Evolutionary conservation across 1,284 basidiomycete species (phyloP), one percentile per base, ranked within the genome.

Genomic region (Pholiota adiposa): DNA sequence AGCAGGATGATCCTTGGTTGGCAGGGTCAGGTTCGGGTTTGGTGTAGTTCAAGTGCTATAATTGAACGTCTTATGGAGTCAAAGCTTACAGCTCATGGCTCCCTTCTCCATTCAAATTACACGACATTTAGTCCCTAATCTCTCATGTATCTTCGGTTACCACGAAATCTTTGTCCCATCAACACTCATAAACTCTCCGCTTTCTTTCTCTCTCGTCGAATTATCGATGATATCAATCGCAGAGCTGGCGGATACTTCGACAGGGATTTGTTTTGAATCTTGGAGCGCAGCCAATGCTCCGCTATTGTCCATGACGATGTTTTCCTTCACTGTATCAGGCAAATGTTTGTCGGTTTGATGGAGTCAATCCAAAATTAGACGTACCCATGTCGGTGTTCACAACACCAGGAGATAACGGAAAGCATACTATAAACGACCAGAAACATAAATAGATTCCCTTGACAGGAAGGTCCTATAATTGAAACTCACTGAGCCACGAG

Each of bases 371-470:
- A 18, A 33, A 12, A 16, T 34, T 18, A 5, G 7, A 54, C 63
- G 25, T 43, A 65, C 63, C 58, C 63, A 65, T 63, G 27, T 65
- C 61, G 5, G 63, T 65, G 12, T 40, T 38, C 2, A 65, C 63
- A 12, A 63, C 51, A 34, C 63, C 61, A 3, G 63, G 61, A 25
- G 56, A 29, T 27, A 63, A 49, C 9, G 61, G 61, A 56, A 65
- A 59, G 16, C 46, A 57, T 25, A 36, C 61, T 63, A 43, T 11
- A 48, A 18, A 46, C 12, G 18, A 31, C 1, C 9, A 11, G 4
- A 1, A 0, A 36, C 21, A 23, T 31, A 46, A 12, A 5, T 9
- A 34, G 18, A 9, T 18, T 49, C 9, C 18, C 9, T 33, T 4
- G 2, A 27, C n/a, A 18, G 16, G 9, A 12, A n/a, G 4, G n/a